A percentile compares a stretch with the other conserved stretches of the same genome.
phyloP scores from a whole-genome alignment of 306 rosid genomes.

The Dryas drummondii region DNA sequence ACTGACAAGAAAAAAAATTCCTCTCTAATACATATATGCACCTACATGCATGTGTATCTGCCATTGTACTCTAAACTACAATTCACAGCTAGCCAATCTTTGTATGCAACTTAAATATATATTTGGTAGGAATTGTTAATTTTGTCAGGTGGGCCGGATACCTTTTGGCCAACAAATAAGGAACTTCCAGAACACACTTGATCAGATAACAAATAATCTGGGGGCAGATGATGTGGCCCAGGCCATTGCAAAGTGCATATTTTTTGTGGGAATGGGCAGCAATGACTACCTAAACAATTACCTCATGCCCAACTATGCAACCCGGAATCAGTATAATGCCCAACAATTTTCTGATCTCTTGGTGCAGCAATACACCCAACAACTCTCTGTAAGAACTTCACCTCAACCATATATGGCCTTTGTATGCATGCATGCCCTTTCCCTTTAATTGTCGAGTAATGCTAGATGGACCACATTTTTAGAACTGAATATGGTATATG shows the following conservation, averaged over 20 bases:
- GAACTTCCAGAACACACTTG: constrained; percentile 75
- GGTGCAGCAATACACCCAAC: constrained; percentile 52
- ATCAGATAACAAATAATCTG: constrained; percentile 50
- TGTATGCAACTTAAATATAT: not conserved
- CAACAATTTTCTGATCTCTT: constrained; percentile 72
- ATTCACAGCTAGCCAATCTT: not conserved
- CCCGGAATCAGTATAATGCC: constrained; percentile 63
- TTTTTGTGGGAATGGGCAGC: constrained; percentile 95
- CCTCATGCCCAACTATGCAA: constrained; percentile 88
- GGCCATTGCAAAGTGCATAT: constrained; percentile 50
- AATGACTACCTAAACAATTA: constrained; percentile 93
- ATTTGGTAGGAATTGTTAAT: not conserved
- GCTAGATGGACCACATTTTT: not conserved
- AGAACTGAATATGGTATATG: not conserved
- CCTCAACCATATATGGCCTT: not conserved
- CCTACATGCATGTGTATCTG: not conserved
- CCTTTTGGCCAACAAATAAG: constrained; percentile 70
- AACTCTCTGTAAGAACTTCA: constrained; percentile 59
- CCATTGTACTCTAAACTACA: not conserved
- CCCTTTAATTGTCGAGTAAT: not conserved
- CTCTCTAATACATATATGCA: not conserved
- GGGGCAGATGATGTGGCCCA: constrained; percentile 54
- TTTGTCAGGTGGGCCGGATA: constrained; percentile 70
- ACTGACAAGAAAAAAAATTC: too few species aligned
- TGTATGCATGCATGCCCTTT: not conserved